These are phyloP conservation scores for Chlamydomonas schloesseri DNA, from an alignment of 139 green algal species.

Conservation along the genomic window DNA sequence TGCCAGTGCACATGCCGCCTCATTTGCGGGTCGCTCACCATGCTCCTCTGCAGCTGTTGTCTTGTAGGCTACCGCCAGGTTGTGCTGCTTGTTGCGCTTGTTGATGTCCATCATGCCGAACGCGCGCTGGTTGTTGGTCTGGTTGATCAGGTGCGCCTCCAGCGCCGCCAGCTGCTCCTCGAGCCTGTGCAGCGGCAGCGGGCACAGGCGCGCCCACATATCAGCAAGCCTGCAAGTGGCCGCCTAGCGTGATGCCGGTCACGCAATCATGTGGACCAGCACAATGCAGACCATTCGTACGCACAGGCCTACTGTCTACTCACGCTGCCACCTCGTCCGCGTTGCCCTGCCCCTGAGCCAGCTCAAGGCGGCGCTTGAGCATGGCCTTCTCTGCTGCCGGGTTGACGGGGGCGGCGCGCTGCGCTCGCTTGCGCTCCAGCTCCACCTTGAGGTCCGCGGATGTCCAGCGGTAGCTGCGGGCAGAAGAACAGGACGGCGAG, in stretches of 20 bases:
- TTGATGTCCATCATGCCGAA: constrained; percentile 57
- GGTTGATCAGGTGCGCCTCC: constrained; percentile 33
- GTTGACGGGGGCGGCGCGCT: constrained; percentile 45
- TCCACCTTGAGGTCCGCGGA: constrained; percentile 47
- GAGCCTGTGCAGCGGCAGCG: not conserved
- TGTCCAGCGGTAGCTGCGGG: constrained; percentile 57
- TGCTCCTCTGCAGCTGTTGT: constrained; percentile 27
- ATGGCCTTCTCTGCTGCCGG: constrained; percentile 57
- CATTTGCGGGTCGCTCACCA: not conserved
- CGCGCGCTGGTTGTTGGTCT: constrained; percentile 32
- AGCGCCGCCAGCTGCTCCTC: constrained; percentile 55
- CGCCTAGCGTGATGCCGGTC: too few relatives aligned
- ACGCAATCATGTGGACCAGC: too few relatives aligned
- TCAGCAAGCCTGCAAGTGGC: too few relatives aligned
- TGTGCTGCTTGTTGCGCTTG: constrained; percentile 55
- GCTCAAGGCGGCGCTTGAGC: constrained; percentile 66
- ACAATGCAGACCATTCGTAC: not conserved
- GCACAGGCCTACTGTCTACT: not conserved
- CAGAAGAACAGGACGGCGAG: not conserved
- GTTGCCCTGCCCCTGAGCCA: constrained; percentile 22
- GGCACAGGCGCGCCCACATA: too few relatives aligned
- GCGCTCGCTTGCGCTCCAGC: constrained; percentile 51
- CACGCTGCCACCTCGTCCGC: constrained; percentile 34
- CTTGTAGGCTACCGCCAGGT: constrained; percentile 40
- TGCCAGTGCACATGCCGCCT: too few relatives aligned